Percentiles rank a stretch among this genome's conserved stretches.
These are phyloP conservation scores for Pleurotus tuoliensis DNA, from an alignment of 768 basidiomycete species.

Conservation along the genomic window DNA sequence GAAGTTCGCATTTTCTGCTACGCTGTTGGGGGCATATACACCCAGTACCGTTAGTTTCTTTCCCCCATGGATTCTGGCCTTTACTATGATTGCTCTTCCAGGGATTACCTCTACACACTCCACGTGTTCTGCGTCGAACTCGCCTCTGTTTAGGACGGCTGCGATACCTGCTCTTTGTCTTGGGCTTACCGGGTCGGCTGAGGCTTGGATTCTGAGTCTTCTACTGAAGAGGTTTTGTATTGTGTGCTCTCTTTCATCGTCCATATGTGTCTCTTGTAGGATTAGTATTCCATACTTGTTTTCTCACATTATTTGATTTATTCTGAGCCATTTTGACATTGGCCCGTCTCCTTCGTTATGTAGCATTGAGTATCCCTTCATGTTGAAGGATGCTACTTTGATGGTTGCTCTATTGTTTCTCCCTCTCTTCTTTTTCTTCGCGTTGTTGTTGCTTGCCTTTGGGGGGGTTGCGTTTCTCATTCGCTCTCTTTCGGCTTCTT, in stretches of 20 bases:
- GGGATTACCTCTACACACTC: conserved; percentile 15
- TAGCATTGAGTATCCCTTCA: conserved; percentile 14
- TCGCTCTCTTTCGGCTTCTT: too few species aligned
- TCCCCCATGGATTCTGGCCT: conserved; percentile 14
- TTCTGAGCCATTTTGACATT: conserved; percentile 20
- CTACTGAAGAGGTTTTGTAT: conserved; percentile 6
- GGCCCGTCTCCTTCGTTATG: background rate
- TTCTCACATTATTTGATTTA: conserved; percentile 21
- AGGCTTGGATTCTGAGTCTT: conserved; percentile 16
- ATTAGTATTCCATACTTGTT: conserved; percentile 23
- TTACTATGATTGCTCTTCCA: conserved; percentile 21
- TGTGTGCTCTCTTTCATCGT: background rate
- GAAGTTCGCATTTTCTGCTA: conserved; percentile 22
- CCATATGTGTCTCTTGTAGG: conserved; percentile 29
- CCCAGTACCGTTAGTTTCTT: conserved; percentile 21
- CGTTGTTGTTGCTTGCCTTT: too few species aligned
- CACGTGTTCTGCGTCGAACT: conserved; percentile 13
- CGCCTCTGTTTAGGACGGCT: conserved; percentile 27
- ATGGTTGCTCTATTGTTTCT: conserved; percentile 8
- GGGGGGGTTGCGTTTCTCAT: too few species aligned
- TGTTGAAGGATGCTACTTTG: conserved; percentile 19
- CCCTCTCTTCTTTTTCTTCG: background rate
- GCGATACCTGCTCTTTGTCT: conserved; percentile 26
- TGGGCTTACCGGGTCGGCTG: conserved; percentile 10
- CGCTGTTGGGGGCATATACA: conserved; percentile 32